Conservation (phyloP, 179 eudicot genomes). For the Spinacia oleracea region DNA sequence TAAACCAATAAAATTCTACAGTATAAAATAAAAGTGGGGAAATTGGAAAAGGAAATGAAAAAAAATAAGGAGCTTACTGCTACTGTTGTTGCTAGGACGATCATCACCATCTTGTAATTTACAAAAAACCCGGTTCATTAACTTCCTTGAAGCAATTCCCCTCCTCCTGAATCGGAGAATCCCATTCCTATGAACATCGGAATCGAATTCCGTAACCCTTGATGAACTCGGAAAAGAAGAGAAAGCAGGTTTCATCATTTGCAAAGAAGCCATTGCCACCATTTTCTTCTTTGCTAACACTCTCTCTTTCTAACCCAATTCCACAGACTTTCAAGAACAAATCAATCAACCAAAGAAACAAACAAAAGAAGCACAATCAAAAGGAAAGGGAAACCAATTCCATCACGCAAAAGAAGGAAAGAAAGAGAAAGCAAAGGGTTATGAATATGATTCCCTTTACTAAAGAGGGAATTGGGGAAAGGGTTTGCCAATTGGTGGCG, state of each 20-base stretch:
- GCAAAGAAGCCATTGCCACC: conserved; percentile 54
- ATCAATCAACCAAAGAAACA: neutral
- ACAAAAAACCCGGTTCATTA: conserved; percentile 42
- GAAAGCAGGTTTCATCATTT: conserved; percentile 45
- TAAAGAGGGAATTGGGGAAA: neutral
- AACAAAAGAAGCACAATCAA: neutral
- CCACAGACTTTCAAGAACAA: neutral
- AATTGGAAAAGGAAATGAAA: neutral
- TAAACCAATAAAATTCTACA: too few species aligned
- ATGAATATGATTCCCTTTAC: neutral
- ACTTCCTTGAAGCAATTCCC: conserved; percentile 22
- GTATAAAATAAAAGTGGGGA: too few species aligned
- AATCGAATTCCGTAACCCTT: conserved; percentile 34
- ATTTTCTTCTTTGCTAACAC: neutral
- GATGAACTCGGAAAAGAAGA: conserved; percentile 36
- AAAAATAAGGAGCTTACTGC: conserved; percentile 29
- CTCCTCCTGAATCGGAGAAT: conserved; percentile 28
- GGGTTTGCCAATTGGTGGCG: too few species aligned
- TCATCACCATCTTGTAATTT: conserved; percentile 51
- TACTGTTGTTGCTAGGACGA: conserved; percentile 36
- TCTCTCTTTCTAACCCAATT: neutral
- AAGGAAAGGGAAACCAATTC: conserved; percentile 8
- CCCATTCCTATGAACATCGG: conserved; percentile 21
- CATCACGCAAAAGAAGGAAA: conserved; percentile 25
- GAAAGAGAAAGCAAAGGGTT: neutral